phyloP scores from a whole-genome alignment of 495 filamentous ascomycete genomes.

The Lophiotrema nucula region DNA sequence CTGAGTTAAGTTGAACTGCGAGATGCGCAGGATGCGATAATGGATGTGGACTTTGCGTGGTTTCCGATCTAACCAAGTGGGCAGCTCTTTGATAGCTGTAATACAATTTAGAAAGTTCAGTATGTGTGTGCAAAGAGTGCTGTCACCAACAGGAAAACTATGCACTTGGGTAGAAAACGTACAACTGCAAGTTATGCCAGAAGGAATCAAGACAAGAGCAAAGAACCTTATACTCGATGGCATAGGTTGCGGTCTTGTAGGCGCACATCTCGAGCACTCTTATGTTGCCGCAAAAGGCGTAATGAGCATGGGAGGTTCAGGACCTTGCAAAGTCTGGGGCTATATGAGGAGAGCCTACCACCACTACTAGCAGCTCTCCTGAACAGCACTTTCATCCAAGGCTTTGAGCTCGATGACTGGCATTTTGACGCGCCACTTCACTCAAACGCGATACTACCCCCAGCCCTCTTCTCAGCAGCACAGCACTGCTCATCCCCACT shows the following conservation, averaged over 20 bases:
- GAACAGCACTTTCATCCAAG: constrained; percentile 48
- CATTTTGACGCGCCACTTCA: constrained; percentile 41
- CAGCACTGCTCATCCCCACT: constrained; percentile 25
- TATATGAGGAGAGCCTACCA: constrained; percentile 7
- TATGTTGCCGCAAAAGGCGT: constrained; percentile 42
- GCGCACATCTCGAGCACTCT: constrained; percentile 45
- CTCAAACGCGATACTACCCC: constrained; percentile 37
- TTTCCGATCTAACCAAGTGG: too few relatives aligned
- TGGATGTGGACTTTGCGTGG: too few relatives aligned
- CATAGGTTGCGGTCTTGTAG: constrained; percentile 45
- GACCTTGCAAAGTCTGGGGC: constrained; percentile 32
- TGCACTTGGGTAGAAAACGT: neutral
- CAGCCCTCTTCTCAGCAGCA: constrained; percentile 44
- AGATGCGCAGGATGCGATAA: too few relatives aligned
- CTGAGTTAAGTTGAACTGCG: too few relatives aligned
- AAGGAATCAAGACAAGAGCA: constrained; percentile 31
- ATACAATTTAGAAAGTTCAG: too few relatives aligned
- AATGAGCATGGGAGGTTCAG: constrained; percentile 40
- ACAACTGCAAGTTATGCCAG: constrained; percentile 28
- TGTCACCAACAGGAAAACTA: neutral
- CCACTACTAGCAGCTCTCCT: constrained; percentile 45
- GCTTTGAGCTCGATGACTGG: constrained; percentile 48
- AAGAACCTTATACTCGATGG: constrained; percentile 52
- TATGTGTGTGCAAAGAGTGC: too few relatives aligned
- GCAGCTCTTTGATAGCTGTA: too few relatives aligned